Base-by-base conservation (phyloP, 2,329 filamentous ascomycete species). In the Plectosphaerella cucumerina region DNA sequence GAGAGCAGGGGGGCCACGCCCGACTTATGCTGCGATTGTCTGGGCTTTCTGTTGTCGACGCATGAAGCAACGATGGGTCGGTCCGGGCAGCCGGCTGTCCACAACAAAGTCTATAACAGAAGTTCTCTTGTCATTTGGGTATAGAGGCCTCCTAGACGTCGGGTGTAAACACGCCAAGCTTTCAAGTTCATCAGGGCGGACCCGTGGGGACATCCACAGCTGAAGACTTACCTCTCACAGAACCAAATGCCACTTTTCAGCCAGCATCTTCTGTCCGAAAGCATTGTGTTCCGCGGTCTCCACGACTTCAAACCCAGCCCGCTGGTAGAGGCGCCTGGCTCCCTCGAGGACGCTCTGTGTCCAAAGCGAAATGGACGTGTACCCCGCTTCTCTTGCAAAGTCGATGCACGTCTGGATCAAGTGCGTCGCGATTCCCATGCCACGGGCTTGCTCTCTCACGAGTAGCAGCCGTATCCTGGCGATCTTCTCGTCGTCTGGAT, bases 391-490 rank as follows among this genome's bases (percentile, higher is more conserved):
- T 23, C 47, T 51, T 3, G 60, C 59, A 47, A 60, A 58, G 17
- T 53, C 48, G 4, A 62, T 18, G 42, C 53, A 59, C 5, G 50
- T 47, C 22, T 44, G 34, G 15, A 60, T 48, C 47, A 63, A 31
- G 3, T 34, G 43, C 12, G 46, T 53, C 2, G 58, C 58, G 1
- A 61, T n/a, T 0, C 60, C 60, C 11, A 58, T 34, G 0, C 60
- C 60, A 8, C 60, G 49, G 4, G 58, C 57, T 1, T 31, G 35
- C 3, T 51, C 47, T 31, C 62, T 59, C 9, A 65, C 62, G 0
- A 64, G 21, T 6, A 64, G 57, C 2, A 60, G 53, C 3, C 63
- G 56, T 9, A 64, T 47, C n/a, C 57, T 57, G 11, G 60, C 62
- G 35, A 37, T 11, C 48, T 55, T 10, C 11, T 49, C 26, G 14